Conservation (phyloP, 2,329 filamentous ascomycete genomes). For the Neoascochyta sp. region DNA sequence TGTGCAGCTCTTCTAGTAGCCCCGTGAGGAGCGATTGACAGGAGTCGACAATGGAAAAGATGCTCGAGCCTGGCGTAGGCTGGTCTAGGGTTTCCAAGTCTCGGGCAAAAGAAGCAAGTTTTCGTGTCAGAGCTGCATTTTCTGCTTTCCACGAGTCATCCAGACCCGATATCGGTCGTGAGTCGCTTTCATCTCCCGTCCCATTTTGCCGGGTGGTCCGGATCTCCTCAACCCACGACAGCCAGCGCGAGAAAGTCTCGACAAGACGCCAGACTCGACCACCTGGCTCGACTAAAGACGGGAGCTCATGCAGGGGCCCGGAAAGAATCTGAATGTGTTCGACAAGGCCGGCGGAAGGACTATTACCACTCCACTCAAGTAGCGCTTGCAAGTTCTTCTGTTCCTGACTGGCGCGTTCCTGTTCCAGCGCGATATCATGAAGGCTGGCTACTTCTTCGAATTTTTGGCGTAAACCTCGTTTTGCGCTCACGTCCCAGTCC, state of each 20-base stretch:
- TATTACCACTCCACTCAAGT: slow-evolving; percentile 32
- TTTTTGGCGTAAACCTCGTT: slow-evolving; percentile 23
- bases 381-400: slow-evolving; percentile 37
- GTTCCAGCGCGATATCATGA: slow-evolving; percentile 33
- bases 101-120: slow-evolving; percentile 29
- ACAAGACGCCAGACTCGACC: slow-evolving; percentile 32
- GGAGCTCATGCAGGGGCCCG: slow-evolving; percentile 36
- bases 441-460: slow-evolving; percentile 39
- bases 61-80: slow-evolving; percentile 31
- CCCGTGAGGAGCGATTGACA: slow-evolving; percentile 31
- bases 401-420: slow-evolving; percentile 35
- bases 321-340: slow-evolving; percentile 38
- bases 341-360: slow-evolving; percentile 24
- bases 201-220: slow-evolving; percentile 17
- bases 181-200: slow-evolving; percentile 8
- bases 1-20: slow-evolving; percentile 32
- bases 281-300: slow-evolving; percentile 28
- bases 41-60: slow-evolving; percentile 26
- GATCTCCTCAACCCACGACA: slow-evolving; percentile 25
- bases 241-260: slow-evolving; percentile 33
- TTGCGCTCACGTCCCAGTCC: slow-evolving; percentile 35
- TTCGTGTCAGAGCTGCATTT: slow-evolving; percentile 32
- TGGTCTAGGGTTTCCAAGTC: slow-evolving; percentile 31
- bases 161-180: slow-evolving; percentile 30
- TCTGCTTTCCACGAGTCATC: slow-evolving; percentile 36